These are phyloP conservation scores for Lagenaria siceraria DNA, from an alignment of 306 rosid species.

Conservation along the genomic window DNA sequence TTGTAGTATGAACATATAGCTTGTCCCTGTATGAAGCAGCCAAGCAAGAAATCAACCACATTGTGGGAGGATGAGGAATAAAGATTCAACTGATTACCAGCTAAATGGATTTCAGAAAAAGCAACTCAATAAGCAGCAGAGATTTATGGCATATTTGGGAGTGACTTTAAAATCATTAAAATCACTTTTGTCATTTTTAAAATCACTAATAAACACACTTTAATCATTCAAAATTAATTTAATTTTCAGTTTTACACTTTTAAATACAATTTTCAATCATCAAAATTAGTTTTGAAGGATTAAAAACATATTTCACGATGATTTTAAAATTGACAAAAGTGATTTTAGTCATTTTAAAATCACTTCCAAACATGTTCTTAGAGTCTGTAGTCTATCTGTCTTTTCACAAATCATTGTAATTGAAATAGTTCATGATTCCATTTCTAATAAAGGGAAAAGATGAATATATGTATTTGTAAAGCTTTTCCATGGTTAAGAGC, in stretches of 20 bases:
- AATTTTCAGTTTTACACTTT: too few relatives aligned
- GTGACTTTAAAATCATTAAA: too few relatives aligned
- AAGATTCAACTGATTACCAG: neutral
- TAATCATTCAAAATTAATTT: too few relatives aligned
- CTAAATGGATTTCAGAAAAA: neutral
- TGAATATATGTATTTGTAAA: neutral
- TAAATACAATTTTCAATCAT: too few relatives aligned
- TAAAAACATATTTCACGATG: too few relatives aligned
- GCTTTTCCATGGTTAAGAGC: neutral
- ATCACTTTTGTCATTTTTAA: too few relatives aligned
- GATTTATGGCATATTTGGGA: too few relatives aligned
- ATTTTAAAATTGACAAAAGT: too few relatives aligned
- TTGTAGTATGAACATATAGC: slow-evolving; percentile 63
- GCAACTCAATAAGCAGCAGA: neutral
- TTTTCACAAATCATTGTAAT: neutral
- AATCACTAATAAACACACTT: too few relatives aligned
- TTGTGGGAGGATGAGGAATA: neutral
- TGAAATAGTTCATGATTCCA: neutral
- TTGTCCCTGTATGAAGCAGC: slow-evolving; percentile 48
- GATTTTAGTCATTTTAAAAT: too few relatives aligned
- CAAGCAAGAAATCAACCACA: slow-evolving; percentile 4
- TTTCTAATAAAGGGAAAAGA: neutral
- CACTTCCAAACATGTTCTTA: too few relatives aligned
- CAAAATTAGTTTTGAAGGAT: too few relatives aligned
- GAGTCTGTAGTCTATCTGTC: neutral